Conservation (phyloP, 2,329 filamentous ascomycete genomes). For the Pseudogymnoascus sp. region DNA sequence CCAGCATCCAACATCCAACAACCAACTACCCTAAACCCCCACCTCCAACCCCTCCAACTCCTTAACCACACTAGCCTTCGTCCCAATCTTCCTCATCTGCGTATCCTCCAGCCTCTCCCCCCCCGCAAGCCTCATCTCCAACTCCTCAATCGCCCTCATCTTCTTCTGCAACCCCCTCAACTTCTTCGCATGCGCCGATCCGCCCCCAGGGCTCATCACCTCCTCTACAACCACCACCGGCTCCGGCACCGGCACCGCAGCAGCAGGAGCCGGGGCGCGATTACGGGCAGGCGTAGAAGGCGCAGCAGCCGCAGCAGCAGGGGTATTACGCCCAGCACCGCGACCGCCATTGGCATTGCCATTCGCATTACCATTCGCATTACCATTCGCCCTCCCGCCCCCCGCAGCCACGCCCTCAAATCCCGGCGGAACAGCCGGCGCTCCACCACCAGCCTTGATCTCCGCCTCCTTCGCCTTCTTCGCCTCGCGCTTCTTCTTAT, state of each 20-base stretch:
- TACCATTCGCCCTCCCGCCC: conserved; percentile 29
- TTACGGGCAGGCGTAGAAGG: conserved; percentile 16
- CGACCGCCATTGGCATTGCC: conserved; percentile 21
- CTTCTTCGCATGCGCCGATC: conserved; percentile 84
- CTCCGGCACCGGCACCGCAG: conserved; percentile 39
- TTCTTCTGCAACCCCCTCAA: conserved; percentile 91
- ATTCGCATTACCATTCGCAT: conserved; percentile 24
- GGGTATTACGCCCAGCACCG: neutral
- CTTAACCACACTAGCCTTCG: conserved; percentile 73
- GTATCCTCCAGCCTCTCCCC: conserved; percentile 98
- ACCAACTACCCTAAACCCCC: neutral
- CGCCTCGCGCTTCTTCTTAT: conserved; percentile 95
- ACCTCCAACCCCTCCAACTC: conserved; percentile 54
- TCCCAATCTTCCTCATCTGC: conserved; percentile 95
- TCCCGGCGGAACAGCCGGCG: conserved; percentile 32
- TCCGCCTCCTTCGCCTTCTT: conserved; percentile 84
- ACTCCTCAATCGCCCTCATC: conserved; percentile 91
- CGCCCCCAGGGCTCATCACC: conserved; percentile 44
- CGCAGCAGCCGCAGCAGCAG: conserved; percentile 8
- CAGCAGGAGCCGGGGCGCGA: conserved; percentile 26
- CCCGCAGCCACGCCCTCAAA: conserved; percentile 35
- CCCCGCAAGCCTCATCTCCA: conserved; percentile 91
- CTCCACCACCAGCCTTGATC: conserved; percentile 41
- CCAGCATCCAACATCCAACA: neutral
- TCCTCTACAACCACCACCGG: conserved; percentile 37